These are phyloP conservation scores for Macadamia integrifolia DNA, from an alignment of 164 flowering plant species.

Conservation along the genomic window DNA sequence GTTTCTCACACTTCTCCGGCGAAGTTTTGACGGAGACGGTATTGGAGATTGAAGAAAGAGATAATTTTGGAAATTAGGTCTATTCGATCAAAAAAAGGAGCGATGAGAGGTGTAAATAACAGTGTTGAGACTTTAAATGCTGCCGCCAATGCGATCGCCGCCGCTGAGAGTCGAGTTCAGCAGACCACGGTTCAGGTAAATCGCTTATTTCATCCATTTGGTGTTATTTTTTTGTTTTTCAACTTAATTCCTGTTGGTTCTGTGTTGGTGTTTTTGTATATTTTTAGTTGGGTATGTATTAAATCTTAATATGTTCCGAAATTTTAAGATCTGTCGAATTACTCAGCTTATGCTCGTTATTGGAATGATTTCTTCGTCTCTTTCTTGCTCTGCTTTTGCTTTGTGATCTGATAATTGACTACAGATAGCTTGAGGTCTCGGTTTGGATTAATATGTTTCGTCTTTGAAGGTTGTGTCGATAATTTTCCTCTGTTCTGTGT, in stretches of 20 bases:
- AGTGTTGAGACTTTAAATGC: constrained; percentile 79
- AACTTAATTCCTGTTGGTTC: background rate
- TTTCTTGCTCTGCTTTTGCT: background rate
- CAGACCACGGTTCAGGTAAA: constrained; percentile 59
- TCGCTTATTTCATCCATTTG: constrained; percentile 5
- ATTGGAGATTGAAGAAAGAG: background rate
- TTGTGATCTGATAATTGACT: too few relatives aligned
- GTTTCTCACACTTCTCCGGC: background rate
- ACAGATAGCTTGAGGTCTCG: too few relatives aligned
- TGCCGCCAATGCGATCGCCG: constrained; percentile 85
- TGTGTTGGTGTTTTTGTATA: background rate
- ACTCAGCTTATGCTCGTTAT: background rate
- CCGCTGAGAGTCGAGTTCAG: constrained; percentile 58
- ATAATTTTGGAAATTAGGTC: constrained; percentile 3
- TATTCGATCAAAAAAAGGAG: constrained; percentile 2
- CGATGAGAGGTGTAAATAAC: constrained; percentile 36
- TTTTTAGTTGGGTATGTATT: background rate
- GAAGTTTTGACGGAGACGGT: constrained; percentile 2
- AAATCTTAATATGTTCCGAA: background rate
- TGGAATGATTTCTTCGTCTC: background rate
- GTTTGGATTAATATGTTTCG: too few relatives aligned
- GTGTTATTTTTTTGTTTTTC: background rate
- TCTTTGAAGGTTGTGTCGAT: too few relatives aligned
- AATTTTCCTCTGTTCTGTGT: too few relatives aligned
- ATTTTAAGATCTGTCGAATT: constrained; percentile 19